Conservation (phyloP, 73 alveolate genomes). For the Halteria grandinella region DNA sequence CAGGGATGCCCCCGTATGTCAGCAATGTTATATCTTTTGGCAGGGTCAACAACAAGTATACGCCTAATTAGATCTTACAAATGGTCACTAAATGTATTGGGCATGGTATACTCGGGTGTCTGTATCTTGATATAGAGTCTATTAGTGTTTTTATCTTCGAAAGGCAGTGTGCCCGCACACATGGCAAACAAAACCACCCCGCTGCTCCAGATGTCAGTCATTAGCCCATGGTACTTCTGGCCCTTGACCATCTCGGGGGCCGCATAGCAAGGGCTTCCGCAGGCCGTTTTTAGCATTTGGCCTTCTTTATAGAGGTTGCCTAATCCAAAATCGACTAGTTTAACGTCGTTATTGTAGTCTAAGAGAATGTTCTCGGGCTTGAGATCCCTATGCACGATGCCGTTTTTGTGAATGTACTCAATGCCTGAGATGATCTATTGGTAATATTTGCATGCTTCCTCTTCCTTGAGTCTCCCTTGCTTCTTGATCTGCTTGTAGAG, state of each 20-base stretch:
- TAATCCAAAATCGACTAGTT: constrained; percentile 81
- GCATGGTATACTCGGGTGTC: constrained; percentile 78
- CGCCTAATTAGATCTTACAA: constrained; percentile 73
- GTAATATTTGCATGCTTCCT: constrained; percentile 83
- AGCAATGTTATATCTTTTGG: constrained; percentile 67
- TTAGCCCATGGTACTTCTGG: constrained; percentile 69
- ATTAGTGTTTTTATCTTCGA: constrained; percentile 88
- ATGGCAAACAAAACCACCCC: constrained; percentile 93
- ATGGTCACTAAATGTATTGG: constrained; percentile 60
- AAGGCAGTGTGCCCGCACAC: constrained; percentile 94
- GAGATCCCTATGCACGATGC: constrained; percentile 76
- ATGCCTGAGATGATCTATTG: constrained; percentile 88
- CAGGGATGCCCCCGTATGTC: constrained; percentile 79
- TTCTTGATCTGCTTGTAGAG: constrained; percentile 86
- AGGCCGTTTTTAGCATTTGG: constrained; percentile 77
- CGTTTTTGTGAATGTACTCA: constrained; percentile 82
- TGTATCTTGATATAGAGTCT: constrained; percentile 83
- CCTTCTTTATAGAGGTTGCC: constrained; percentile 59
- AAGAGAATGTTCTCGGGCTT: constrained; percentile 88
- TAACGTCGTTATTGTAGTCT: constrained; percentile 76
- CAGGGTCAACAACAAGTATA: constrained; percentile 73
- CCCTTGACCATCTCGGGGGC: constrained; percentile 96
- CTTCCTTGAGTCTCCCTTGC: constrained; percentile 79
- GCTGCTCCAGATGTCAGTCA: constrained; percentile 91
- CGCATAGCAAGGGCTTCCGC: constrained; percentile 94